Base-by-base conservation (phyloP, 257 asterid genomes). In the Phtheirospermum japonicum region DNA sequence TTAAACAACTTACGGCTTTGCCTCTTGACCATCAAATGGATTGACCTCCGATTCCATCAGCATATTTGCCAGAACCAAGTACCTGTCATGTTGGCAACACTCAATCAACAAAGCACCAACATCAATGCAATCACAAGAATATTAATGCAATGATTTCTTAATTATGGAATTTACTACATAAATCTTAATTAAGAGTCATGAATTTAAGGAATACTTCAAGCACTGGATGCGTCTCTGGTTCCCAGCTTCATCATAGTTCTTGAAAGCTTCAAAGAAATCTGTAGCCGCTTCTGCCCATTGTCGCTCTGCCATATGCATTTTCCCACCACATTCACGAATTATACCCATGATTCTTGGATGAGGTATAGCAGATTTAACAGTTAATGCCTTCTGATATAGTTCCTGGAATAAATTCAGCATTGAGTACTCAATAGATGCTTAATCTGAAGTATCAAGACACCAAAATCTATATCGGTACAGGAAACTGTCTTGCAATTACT, bases 341-440 rank as follows among this genome's bases (percentile, higher is more conserved):
- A 93, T 89, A 36, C 97, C 99, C 97, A 93, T 89, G 46, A 93
- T 89, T 79, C 99, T 87, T 46, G 99, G 99, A 82, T 93, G 99
- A 73, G 99, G 97, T 31, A 93, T 93, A 57, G 99, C 99, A 45
- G 99, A 93, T 70, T 93, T 93, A 55, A 93, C 85, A n/a, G 99
- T 80, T 31, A 93, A 74, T 61, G 99, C 96, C 69, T 82, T 93
- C 5, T 67, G 93, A 77, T 93, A 89, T 67, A 93, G 76, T 74
- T 89, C 95, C 99, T 93, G 89, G 66, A 74, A 42, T 31, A 45
- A 37, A 67, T 57, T 63, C 59, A 72, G 65, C 31, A 57, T 19
- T 30, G 11, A 32, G 64, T 34, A 61, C 67, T 20, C 48, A 39
- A 32, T 40, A 18, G 51, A 69, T 48, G 48, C 23, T 26, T 19